Percentiles rank a stretch among this genome's conserved stretches.
These are phyloP conservation scores for Stachybotrys echinatus DNA, from an alignment of 2,329 filamentous ascomycete genomes.

Conservation along the genomic window DNA sequence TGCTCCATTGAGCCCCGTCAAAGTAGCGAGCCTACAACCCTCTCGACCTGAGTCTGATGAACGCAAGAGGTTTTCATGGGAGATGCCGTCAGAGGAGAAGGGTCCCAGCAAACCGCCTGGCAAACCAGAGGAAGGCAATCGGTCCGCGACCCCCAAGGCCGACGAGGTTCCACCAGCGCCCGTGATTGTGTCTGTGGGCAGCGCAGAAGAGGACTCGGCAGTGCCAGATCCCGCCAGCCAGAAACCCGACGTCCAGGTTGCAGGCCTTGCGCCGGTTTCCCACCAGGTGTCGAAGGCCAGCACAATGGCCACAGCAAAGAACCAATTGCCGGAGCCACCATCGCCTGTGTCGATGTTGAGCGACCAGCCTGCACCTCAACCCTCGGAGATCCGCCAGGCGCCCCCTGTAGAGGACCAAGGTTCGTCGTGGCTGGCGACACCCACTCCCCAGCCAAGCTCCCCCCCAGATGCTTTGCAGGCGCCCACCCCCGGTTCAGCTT, in stretches of 20 bases:
- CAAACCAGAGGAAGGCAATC: neutral
- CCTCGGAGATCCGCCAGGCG: neutral
- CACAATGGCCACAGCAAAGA: constrained; percentile 4
- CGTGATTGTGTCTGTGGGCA: constrained; percentile 24
- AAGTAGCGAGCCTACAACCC: neutral
- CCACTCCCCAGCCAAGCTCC: neutral
- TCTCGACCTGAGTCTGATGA: constrained; percentile 5
- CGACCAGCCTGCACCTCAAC: constrained; percentile 17
- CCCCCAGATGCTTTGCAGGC: neutral
- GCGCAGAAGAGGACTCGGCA: constrained; percentile 8
- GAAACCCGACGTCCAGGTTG: neutral
- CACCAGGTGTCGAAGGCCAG: constrained; percentile 17
- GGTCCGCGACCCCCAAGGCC: constrained; percentile 3
- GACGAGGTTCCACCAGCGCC: constrained; percentile 1
- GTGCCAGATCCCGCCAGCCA: neutral
- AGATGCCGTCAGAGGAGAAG: constrained; percentile 18
- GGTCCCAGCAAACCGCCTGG: neutral
- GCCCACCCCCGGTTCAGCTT: neutral
- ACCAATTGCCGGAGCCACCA: constrained; percentile 16
- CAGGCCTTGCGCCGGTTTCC: constrained; percentile 10
- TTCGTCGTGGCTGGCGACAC: neutral
- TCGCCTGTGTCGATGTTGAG: constrained; percentile 37
- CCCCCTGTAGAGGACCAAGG: neutral
- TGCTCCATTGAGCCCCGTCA: neutral
- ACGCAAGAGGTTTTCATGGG: constrained; percentile 32